Base-by-base conservation (phyloP, 345 rosid species). In the Aquilaria sinensis region DNA sequence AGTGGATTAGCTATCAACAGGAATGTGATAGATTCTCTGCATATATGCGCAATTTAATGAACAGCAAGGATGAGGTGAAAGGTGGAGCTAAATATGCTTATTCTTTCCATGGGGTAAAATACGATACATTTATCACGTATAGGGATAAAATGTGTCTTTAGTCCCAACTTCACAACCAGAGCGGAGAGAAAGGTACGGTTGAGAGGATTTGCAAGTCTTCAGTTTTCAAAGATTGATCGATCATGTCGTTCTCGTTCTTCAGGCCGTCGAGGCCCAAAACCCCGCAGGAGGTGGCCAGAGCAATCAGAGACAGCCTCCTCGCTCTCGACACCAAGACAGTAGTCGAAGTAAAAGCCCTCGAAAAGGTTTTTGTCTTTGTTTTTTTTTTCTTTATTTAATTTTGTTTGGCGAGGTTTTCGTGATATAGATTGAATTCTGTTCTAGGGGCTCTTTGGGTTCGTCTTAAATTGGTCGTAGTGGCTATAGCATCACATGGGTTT, bases 221-320 rank as follows among this genome's bases (percentile, higher is more conserved):
- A 37, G 43, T 37, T 3, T 3, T 3, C 43, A 37, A 37, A 37
- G 7, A 9, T 47, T 57, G 62, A 64, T 55, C 74, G 60, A 65
- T n/a, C 65, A 90, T 85, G 99, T 88, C 96, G 66, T 94, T 90
- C 77, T 80, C 87, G 5, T 90, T 94, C 85, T 94, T 94, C 81
- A 86, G 83, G 88, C 92, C 91, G 12, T 88, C 94, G 34, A 78
- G 95, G 84, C 95, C 97, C 11, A 90, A 88, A 69, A 83, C 97
- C 68, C 86, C 93, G 70, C 86, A 70, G 41, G 99, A 94, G 81
- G 83, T 88, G 66, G 86, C 82, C 67, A 86, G 76, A 77, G 80
- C 84, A 41, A 76, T 79, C 83, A 94, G 80, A 78, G 97, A 88
- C 47, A 85, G 95, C 73, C 96, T 90, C 60, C 34, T 75, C 78